Conservation (phyloP, 495 filamentous ascomycete genomes). For the Pseudevernia furfuracea region DNA sequence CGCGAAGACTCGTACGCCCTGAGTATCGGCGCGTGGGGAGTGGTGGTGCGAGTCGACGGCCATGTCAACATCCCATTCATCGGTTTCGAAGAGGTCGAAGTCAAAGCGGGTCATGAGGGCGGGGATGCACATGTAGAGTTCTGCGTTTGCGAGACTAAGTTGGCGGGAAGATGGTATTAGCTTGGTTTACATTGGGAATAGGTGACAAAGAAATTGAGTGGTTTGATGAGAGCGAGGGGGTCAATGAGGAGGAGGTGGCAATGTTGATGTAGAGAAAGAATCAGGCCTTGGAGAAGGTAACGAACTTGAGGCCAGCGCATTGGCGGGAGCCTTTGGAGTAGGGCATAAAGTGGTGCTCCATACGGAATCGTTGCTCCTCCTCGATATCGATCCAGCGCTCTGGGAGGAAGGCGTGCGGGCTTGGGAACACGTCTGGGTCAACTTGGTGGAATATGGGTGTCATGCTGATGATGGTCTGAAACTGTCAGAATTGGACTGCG, state of each 20-base stretch:
- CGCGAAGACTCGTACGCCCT: conserved; percentile 16
- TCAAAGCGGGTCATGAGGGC: conserved; percentile 35
- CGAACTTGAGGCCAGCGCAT: conserved; percentile 23
- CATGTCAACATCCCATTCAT: conserved; percentile 20
- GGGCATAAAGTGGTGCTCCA: conserved; percentile 23
- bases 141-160: conserved; percentile 37
- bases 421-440: conserved; percentile 28
- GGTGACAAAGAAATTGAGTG: too few species aligned
- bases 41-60: conserved; percentile 18
- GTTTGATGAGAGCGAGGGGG: too few species aligned
- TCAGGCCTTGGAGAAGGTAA: too few species aligned
- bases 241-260: background rate
- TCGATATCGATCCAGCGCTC: conserved; percentile 37
- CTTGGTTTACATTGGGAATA: too few species aligned
- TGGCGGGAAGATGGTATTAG: background rate
- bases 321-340: conserved; percentile 23
- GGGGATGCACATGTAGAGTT: conserved; percentile 36
- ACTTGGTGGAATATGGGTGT: conserved; percentile 32
- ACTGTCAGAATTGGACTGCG: conserved; percentile 8
- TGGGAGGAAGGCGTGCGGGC: conserved; percentile 36
- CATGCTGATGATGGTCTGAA: conserved; percentile 39
- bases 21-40: conserved; percentile 11
- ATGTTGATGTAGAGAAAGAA: background rate
- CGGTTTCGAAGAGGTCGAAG: conserved; percentile 32
- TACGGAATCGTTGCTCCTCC: conserved; percentile 10